phyloP scores from a whole-genome alignment of 2,329 filamentous ascomycete genomes.

The Metarhizium sp. region DNA sequence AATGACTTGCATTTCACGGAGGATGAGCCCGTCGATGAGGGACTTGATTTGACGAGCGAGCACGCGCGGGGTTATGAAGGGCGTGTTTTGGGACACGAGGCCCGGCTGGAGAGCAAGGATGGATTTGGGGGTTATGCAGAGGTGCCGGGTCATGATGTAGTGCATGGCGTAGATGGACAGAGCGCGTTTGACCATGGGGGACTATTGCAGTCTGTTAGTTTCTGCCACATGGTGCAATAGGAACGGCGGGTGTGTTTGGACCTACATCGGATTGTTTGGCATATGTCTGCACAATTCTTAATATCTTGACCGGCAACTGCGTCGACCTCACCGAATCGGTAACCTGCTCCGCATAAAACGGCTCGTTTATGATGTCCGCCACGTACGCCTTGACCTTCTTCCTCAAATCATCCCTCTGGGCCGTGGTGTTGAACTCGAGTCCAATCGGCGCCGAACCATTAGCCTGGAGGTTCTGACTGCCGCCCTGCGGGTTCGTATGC shows the following conservation, averaged over 20 bases:
- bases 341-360: slow-evolving; percentile 38
- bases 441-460: slow-evolving; percentile 39
- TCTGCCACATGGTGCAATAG: background rate
- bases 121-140: slow-evolving; percentile 38
- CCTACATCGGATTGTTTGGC: slow-evolving; percentile 34
- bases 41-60: slow-evolving; percentile 48
- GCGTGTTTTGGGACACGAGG: slow-evolving; percentile 32
- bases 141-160: slow-evolving; percentile 46
- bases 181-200: slow-evolving; percentile 41
- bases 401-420: slow-evolving; percentile 35
- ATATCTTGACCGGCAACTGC: slow-evolving; percentile 33
- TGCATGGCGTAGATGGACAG: slow-evolving; percentile 48
- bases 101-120: slow-evolving; percentile 30
- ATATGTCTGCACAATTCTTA: slow-evolving; percentile 39
- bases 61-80: slow-evolving; percentile 41
- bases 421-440: slow-evolving; percentile 32
- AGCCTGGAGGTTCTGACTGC: slow-evolving; percentile 30
- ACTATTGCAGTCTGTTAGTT: slow-evolving; percentile 16
- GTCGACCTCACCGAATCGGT: slow-evolving; percentile 37
- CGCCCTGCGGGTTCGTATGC: slow-evolving; percentile 31
- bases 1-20: slow-evolving; percentile 39
- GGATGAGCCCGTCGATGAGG: slow-evolving; percentile 45
- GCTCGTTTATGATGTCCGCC: slow-evolving; percentile 37
- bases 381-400: slow-evolving; percentile 39
- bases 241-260: background rate